Percentiles rank a stretch among this genome's conserved stretches.
Evolutionary conservation across 306 rosid genomes (phyloP).

Genomic region (Cicer judaicum): DNA sequence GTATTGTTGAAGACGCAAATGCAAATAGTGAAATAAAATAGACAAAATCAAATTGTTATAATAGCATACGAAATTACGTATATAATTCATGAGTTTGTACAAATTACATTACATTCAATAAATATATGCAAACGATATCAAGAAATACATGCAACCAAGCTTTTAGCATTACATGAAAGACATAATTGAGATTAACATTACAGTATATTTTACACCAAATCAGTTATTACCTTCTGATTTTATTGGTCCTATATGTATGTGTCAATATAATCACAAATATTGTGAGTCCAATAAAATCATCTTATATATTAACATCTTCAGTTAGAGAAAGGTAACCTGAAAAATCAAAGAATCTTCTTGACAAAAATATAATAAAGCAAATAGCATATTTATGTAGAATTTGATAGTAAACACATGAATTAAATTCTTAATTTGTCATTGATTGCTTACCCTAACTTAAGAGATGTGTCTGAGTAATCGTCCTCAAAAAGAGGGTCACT

Average conservation of each 20-base stretch:
- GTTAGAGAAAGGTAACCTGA: slow-evolving; percentile 46
- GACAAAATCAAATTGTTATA: not conserved
- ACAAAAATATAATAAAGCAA: not conserved
- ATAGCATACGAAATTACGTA: not conserved
- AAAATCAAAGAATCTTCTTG: not conserved
- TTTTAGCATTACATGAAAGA: not conserved
- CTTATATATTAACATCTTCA: not conserved
- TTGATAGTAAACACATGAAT: not conserved
- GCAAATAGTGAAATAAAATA: too few relatives aligned
- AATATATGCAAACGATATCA: not conserved
- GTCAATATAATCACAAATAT: not conserved
- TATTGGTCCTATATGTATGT: not conserved
- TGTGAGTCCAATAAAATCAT: slow-evolving; percentile 3
- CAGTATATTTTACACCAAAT: slow-evolving; percentile 2
- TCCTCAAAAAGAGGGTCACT: slow-evolving; percentile 44
- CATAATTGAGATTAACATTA: not conserved
- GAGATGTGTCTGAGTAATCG: slow-evolving; percentile 43
- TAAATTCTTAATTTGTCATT: too few relatives aligned
- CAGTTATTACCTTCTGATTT: not conserved
- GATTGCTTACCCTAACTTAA: slow-evolving; percentile 51
- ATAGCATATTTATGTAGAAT: not conserved
- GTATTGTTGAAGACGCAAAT: not conserved
- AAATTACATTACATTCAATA: too few relatives aligned
- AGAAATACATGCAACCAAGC: not conserved
- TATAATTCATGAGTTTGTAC: not conserved